Conservation (phyloP, 1,284 basidiomycete species). For the Mycocalia duriaeana region DNA sequence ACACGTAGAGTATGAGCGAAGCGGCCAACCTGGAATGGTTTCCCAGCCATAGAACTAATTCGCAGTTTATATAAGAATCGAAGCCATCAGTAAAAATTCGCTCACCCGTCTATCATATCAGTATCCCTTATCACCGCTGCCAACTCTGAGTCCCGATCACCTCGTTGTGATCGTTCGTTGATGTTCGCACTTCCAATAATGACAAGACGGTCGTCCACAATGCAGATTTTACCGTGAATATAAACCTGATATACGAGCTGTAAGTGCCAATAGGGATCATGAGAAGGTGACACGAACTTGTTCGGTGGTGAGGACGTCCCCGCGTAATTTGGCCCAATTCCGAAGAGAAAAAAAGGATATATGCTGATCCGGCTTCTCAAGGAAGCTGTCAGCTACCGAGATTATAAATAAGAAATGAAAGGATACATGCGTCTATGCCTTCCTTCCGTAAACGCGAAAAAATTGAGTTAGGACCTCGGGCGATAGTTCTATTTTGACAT, state of each 20-base stretch:
- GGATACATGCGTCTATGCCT: constrained; percentile 73
- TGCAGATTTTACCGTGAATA: constrained; percentile 87
- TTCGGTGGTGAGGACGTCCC: constrained; percentile 85
- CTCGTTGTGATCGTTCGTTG: constrained; percentile 93
- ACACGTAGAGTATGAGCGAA: constrained; percentile 94
- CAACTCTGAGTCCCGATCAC: constrained; percentile 95
- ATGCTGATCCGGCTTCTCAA: constrained; percentile 80
- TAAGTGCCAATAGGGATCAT: constrained; percentile 2
- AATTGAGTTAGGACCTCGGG: constrained; percentile 88
- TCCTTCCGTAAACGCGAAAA: constrained; percentile 84
- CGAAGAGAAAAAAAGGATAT: constrained; percentile 90
- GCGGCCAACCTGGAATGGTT: constrained; percentile 91
- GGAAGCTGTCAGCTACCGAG: constrained; percentile 9
- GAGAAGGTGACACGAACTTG: constrained; percentile 52
- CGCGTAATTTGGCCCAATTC: constrained; percentile 90
- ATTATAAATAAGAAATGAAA: constrained; percentile 4
- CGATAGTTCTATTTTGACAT: constrained; percentile 89
- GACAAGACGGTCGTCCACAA: constrained; percentile 94
- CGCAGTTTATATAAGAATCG: no score
- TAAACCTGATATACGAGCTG: constrained; percentile 65
- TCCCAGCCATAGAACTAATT: constrained; percentile 74
- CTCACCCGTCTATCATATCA: constrained; percentile 88
- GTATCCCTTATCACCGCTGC: constrained; percentile 92
- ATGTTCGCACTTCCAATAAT: constrained; percentile 99
- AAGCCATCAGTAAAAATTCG: constrained; percentile 10